Percentiles rank a stretch among this genome's conserved stretches.
Evolutionary conservation across 345 rosid genomes (phyloP).

Genomic region (Citrus australasica): DNA sequence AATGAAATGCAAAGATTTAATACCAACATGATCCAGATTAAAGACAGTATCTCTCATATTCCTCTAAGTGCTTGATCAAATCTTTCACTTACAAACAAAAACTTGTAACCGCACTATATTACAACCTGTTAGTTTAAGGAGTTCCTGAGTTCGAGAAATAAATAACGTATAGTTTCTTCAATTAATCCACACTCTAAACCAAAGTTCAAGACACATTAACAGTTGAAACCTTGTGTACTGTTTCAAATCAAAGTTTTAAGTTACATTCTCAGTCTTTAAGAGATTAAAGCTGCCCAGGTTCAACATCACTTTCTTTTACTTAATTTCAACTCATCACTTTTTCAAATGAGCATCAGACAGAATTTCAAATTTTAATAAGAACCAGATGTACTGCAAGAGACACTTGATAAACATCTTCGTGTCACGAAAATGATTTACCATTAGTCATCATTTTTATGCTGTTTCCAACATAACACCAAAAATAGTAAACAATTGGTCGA

Average conservation of each 20-base stretch:
- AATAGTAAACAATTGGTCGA: neutral
- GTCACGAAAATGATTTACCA: neutral
- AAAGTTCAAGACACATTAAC: neutral
- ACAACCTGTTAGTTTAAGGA: neutral
- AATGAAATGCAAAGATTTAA: neutral
- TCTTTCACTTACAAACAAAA: neutral
- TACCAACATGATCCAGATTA: conserved; percentile 2
- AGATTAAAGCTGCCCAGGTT: neutral
- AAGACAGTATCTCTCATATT: neutral
- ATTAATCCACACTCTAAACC: neutral
- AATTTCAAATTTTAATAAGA: neutral
- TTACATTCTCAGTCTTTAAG: neutral
- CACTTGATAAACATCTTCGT: neutral
- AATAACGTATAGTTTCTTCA: neutral
- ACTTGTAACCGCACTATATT: neutral
- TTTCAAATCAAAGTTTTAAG: neutral
- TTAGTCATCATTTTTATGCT: neutral
- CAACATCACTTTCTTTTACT: neutral
- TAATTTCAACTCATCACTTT: neutral
- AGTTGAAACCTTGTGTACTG: no score
- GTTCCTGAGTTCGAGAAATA: neutral
- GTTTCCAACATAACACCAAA: neutral
- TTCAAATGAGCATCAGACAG: neutral
- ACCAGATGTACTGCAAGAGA: neutral
- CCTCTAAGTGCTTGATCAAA: neutral